These are phyloP conservation scores for Saccharum spontaneum DNA, from an alignment of 176 grass and related monocot genomes.

Conservation along the genomic window DNA sequence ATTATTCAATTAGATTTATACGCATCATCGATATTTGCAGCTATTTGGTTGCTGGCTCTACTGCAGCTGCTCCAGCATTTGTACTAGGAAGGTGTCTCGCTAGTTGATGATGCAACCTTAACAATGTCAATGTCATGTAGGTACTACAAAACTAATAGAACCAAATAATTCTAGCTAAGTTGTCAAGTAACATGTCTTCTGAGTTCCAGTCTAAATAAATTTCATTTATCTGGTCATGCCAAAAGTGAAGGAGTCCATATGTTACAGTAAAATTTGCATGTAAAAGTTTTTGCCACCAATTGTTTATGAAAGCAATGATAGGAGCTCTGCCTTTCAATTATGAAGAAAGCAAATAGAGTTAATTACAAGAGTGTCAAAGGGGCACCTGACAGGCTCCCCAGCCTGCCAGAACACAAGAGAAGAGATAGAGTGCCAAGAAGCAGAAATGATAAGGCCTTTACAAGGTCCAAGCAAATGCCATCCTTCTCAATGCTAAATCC, in stretches of 20 bases:
- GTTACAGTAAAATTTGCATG: background rate
- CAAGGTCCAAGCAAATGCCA: too few species aligned
- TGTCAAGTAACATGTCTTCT: background rate
- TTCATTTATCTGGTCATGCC: background rate
- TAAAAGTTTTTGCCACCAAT: background rate
- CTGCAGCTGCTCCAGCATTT: background rate
- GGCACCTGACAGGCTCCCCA: too few species aligned
- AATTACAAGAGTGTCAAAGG: too few species aligned
- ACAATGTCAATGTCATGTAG: background rate
- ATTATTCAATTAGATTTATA: background rate
- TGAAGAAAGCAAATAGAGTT: too few species aligned
- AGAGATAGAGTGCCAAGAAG: too few species aligned
- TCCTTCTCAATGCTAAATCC: too few species aligned
- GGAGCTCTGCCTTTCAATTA: too few species aligned
- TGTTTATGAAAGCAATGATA: background rate
- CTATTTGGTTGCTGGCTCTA: background rate
- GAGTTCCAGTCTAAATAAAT: background rate
- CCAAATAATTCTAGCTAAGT: background rate
- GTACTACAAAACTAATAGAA: background rate
- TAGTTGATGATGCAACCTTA: background rate
- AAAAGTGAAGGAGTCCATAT: background rate
- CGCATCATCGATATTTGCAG: background rate
- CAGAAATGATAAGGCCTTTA: too few species aligned
- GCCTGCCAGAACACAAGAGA: too few species aligned
- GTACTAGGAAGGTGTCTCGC: background rate